Conservation (phyloP, 2,329 filamentous ascomycete species). For the Aphanocladium album region DNA sequence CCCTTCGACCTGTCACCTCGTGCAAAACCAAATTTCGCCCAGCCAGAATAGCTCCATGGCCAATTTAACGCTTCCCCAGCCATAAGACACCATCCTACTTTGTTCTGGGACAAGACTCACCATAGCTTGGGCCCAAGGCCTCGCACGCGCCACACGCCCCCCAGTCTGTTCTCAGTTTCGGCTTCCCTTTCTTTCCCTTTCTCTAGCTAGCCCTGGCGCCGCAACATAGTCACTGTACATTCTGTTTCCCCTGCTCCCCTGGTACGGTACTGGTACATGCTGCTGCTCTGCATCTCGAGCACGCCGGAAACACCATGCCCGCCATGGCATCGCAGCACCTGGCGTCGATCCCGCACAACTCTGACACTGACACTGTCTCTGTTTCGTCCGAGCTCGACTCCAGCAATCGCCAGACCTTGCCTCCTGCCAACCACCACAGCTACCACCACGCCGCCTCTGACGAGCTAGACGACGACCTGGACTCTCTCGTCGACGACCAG, state of each 20-base stretch:
- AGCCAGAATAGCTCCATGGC: conserved; percentile 4
- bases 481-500: conserved; percentile 3
- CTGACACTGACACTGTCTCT: conserved; percentile 33
- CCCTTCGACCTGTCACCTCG: not conserved
- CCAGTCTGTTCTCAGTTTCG: not conserved
- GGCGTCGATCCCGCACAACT: conserved; percentile 11
- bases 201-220: no score
- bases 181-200: not conserved
- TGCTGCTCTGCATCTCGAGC: not conserved
- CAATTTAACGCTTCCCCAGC: conserved; percentile 13
- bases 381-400: conserved; percentile 17
- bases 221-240: not conserved
- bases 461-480: conserved; percentile 1
- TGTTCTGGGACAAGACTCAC: conserved; percentile 9
- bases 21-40: not conserved
- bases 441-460: not conserved
- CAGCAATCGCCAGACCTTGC: not conserved
- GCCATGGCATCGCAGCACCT: conserved; percentile 8
- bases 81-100: conserved; percentile 12
- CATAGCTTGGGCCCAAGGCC: not conserved
- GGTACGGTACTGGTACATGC: conserved; percentile 3
- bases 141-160: conserved; percentile 8
- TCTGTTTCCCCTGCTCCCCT: not conserved
- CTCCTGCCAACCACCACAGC: not conserved
- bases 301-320: conserved; percentile 8